Evolutionary conservation across 371 early-diverging fungal species (phyloP).

Genomic region (Basidiobolus heterosporus): DNA sequence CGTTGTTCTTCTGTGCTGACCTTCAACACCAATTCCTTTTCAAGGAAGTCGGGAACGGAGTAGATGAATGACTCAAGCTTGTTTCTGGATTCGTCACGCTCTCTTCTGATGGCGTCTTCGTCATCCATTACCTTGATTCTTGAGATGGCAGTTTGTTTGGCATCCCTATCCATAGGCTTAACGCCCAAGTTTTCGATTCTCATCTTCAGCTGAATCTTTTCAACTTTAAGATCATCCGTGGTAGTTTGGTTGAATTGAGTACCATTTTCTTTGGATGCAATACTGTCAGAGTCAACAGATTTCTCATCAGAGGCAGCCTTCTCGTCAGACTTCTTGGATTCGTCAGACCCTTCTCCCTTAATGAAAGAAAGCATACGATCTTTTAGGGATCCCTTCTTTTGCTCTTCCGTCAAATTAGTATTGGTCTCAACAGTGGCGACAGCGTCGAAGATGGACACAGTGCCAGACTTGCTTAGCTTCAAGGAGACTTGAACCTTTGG

Average conservation of each 20-base stretch:
- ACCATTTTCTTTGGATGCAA: neutral
- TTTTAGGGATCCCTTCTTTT: no score
- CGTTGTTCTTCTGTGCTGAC: constrained; percentile 59
- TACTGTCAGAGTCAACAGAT: constrained; percentile 5
- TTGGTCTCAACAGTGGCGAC: constrained; percentile 23
- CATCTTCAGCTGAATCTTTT: constrained; percentile 22
- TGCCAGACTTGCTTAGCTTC: constrained; percentile 45
- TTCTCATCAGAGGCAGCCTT: neutral
- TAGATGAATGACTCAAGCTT: constrained; percentile 81
- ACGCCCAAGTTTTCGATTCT: constrained; percentile 21
- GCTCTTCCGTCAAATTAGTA: constrained; percentile 1
- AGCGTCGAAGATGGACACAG: constrained; percentile 42
- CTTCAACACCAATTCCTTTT: constrained; percentile 43
- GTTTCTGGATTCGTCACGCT: constrained; percentile 72
- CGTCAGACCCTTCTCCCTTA: constrained; percentile 11
- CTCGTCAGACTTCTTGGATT: constrained; percentile 8
- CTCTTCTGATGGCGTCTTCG: no score
- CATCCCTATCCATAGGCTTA: constrained; percentile 18
- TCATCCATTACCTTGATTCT: no score
- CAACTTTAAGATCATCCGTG: constrained; percentile 15
- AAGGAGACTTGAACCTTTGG: constrained; percentile 71
- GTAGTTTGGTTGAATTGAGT: constrained; percentile 3
- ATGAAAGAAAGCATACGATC: no score
- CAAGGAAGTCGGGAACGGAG: constrained; percentile 57
- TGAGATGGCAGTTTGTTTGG: constrained; percentile 15